Conservation (phyloP, 1,139 yeast species). For the Williopsis jadinii region DNA sequence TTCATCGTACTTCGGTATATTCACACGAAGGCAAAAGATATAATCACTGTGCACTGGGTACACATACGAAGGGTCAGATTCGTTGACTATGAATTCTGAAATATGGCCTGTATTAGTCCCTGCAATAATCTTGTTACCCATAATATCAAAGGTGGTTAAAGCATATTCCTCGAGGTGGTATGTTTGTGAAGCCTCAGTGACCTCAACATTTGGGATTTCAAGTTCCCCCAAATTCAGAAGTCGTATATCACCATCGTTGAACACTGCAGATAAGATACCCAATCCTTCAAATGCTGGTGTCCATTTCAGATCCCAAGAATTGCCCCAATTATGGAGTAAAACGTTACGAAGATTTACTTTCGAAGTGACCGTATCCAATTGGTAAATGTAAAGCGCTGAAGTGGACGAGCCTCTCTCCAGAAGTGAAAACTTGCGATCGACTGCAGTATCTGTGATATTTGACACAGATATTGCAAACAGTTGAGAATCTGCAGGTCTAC, state of each 20-base stretch:
- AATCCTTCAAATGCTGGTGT: conserved; percentile 19
- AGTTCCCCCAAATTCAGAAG: conserved; percentile 35
- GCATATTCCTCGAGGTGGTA: conserved; percentile 22
- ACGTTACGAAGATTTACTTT: conserved; percentile 26
- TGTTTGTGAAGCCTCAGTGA: conserved; percentile 18
- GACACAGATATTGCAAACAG: conserved; percentile 48
- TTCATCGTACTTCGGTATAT: conserved; percentile 32
- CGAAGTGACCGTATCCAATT: conserved; percentile 28
- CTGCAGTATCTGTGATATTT: conserved; percentile 27
- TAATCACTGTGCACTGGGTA: conserved; percentile 43
- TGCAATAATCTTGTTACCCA: conserved; percentile 41
- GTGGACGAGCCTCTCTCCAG: conserved; percentile 31
- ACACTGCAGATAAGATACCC: conserved; percentile 42
- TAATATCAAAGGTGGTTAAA: conserved; percentile 52
- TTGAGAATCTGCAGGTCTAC: conserved; percentile 23
- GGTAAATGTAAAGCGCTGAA: conserved; percentile 43
- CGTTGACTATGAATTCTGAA: conserved; percentile 48
- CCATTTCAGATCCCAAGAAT: conserved; percentile 48
- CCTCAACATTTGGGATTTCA: conserved; percentile 21
- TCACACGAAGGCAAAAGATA: conserved; percentile 39
- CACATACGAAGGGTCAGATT: conserved; percentile 40
- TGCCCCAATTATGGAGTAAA: conserved; percentile 45
- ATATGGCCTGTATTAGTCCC: conserved; percentile 65
- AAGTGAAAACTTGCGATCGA: conserved; percentile 25
- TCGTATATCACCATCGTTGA: conserved; percentile 58